Evolutionary conservation across 768 basidiomycete genomes (phyloP).

Genomic region (Suillus variegatus): DNA sequence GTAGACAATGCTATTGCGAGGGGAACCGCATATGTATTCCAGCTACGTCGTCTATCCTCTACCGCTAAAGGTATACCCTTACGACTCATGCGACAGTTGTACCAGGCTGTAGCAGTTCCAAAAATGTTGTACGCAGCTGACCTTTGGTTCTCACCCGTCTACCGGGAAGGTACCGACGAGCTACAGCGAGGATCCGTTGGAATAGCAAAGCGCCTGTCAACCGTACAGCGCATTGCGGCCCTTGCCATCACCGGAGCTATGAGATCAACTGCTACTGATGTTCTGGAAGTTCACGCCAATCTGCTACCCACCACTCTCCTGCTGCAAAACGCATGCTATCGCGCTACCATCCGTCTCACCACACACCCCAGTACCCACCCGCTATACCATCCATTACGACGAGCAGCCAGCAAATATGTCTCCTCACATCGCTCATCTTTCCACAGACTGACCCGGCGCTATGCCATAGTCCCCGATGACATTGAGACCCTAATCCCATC

Average conservation of each 20-base stretch:
- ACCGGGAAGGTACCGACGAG: not conserved
- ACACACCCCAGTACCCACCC: not conserved
- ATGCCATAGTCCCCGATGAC: not conserved
- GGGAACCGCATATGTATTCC: not conserved
- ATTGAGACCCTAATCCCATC: not conserved
- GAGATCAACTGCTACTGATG: accelerated
- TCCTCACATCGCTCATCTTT: not conserved
- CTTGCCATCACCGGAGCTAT: not conserved
- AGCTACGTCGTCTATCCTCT: constrained; percentile 11
- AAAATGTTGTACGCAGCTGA: constrained; percentile 27
- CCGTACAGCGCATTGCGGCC: not conserved
- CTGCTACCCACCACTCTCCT: not conserved
- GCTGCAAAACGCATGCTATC: not conserved
- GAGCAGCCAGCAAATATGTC: not conserved
- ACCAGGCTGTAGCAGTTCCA: constrained; percentile 25
- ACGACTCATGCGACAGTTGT: constrained; percentile 22
- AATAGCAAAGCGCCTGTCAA: accelerated
- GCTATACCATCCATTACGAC: not conserved
- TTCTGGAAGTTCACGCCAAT: not conserved
- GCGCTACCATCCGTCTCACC: accelerated
- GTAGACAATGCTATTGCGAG: constrained; percentile 6
- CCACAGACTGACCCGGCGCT: not conserved
- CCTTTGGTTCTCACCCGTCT: constrained; percentile 24
- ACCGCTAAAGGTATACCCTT: constrained; percentile 16
- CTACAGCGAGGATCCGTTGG: not conserved